These are phyloP conservation scores for Epicoccum nigrum DNA, from an alignment of 2,329 filamentous ascomycete species.

Conservation along the genomic window DNA sequence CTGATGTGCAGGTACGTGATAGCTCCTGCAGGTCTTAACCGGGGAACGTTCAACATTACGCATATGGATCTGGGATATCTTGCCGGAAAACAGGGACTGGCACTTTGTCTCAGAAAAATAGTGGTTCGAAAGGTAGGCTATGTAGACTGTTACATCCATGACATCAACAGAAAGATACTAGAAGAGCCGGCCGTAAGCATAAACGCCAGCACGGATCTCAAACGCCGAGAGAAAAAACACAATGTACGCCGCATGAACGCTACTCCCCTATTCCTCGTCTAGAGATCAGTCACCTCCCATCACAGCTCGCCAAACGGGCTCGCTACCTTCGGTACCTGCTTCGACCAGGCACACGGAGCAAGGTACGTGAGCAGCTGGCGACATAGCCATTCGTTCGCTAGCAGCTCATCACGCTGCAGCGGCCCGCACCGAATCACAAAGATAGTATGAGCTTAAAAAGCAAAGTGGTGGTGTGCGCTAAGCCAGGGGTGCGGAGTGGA, in stretches of 20 bases:
- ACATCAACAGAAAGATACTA: too few relatives aligned
- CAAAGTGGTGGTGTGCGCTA: slow-evolving; percentile 33
- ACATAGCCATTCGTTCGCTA: slow-evolving; percentile 40
- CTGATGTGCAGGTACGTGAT: slow-evolving; percentile 12
- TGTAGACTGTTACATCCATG: slow-evolving; percentile 33
- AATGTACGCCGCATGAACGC: background rate
- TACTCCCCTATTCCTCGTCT: background rate
- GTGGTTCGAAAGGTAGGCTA: slow-evolving; percentile 7
- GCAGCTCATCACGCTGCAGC: slow-evolving; percentile 33
- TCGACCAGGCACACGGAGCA: background rate
- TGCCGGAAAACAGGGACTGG: slow-evolving; percentile 1
- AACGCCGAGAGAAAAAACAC: background rate
- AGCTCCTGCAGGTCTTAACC: slow-evolving; percentile 9
- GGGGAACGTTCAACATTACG: slow-evolving; percentile 14
- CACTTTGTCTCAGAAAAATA: slow-evolving; percentile 1
- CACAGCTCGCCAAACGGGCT: too few relatives aligned
- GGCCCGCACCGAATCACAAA: slow-evolving; percentile 43
- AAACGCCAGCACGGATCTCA: background rate
- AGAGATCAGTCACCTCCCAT: slow-evolving; percentile 1
- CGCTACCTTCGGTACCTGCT: too few relatives aligned
- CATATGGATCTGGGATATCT: slow-evolving; percentile 6
- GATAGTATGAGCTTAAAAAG: slow-evolving; percentile 30
- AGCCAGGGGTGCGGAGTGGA: slow-evolving; percentile 40
- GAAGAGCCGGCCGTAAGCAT: slow-evolving; percentile 4
- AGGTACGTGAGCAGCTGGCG: background rate